Evolutionary conservation across 805 yeast species (phyloP).

Genomic region (Ascoidea asiatica): DNA sequence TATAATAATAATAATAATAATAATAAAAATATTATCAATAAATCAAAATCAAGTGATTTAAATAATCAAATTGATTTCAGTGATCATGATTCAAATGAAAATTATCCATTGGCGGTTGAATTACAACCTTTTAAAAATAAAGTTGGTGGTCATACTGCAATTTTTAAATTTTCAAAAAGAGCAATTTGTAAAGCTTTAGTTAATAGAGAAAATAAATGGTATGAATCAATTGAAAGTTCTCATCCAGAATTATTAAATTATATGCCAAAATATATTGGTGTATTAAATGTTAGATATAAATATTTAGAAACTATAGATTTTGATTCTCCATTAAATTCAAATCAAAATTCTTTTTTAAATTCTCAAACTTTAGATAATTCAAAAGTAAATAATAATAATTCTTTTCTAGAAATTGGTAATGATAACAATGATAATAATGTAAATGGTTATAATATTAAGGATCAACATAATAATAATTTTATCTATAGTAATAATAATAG

Average conservation of each 20-base stretch:
- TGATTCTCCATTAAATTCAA: slow-evolving; percentile 6
- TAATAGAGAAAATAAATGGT: slow-evolving; percentile 82
- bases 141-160: slow-evolving; percentile 98
- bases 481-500: neutral
- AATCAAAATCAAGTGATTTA: no score
- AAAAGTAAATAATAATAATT: neutral
- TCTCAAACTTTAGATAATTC: neutral
- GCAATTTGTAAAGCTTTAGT: slow-evolving; percentile 93
- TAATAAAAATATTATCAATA: slow-evolving; percentile 3
- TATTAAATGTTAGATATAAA: slow-evolving; percentile 75
- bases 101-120: slow-evolving; percentile 72
- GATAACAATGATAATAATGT: no score
- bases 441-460: no score
- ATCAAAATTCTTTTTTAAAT: neutral
- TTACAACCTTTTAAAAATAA: slow-evolving; percentile 82
- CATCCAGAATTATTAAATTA: slow-evolving; percentile 69
- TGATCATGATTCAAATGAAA: slow-evolving; percentile 11
- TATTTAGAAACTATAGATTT: slow-evolving; percentile 24
- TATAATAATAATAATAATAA: slow-evolving; percentile 2
- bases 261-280: slow-evolving; percentile 94
- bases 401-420: slow-evolving; percentile 1
- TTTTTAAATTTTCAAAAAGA: slow-evolving; percentile 76
- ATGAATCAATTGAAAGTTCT: slow-evolving; percentile 70
- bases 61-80: slow-evolving; percentile 1
- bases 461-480: no score